Base-by-base conservation (phyloP, 176 grass and related monocot species). In the Themeda triandra region DNA sequence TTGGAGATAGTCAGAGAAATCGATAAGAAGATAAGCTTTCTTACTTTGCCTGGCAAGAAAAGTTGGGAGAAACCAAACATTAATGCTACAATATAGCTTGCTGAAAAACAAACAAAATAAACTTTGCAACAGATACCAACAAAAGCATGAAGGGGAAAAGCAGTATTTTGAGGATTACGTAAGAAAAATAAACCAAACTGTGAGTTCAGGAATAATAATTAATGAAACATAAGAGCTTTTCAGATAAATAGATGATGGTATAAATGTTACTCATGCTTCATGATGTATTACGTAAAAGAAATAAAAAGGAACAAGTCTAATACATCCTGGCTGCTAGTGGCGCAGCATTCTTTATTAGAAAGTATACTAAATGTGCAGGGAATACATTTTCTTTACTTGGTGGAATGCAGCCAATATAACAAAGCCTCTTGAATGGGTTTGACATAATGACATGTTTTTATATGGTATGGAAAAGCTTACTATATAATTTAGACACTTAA, bases 21-120 rank as follows among this genome's bases (percentile, higher is more conserved):
- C 92, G 4, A 95, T 93, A 79, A 98, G 92, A 84, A 98, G 92
- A 74, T 98, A 98, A n/a, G 89, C 54, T 54, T 91, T 95, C 76
- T 93, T 95, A 79, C 81, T 92, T 93, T 92, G 89, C 87, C 96
- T 98, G 79, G 53, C 32, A 85, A 90, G 64, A 87, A 75, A 87
- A 42, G 70, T 66, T 86, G 73, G 73, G 68, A 80, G 42, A 59
- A 27, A 44, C 18, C 59, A 46, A 63, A 59, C 31, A 42, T 77
- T 71, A 89, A 37, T 77, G 23, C 36, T 76, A 58, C 30, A 69
- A 79, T 64, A 89, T 13, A 75, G 66, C 25, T 77, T 35, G 35
- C 48, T 6, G 17, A 31, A 29, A 10, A 37, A 71, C 35, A 84
- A 44, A 0, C 79, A 60, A 85, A 46, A 53, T 17, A 44, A 33